A percentile compares a stretch with the other conserved stretches of the same genome.
phyloP scores from a whole-genome alignment of 768 basidiomycete species.

The Amanita thiersii region DNA sequence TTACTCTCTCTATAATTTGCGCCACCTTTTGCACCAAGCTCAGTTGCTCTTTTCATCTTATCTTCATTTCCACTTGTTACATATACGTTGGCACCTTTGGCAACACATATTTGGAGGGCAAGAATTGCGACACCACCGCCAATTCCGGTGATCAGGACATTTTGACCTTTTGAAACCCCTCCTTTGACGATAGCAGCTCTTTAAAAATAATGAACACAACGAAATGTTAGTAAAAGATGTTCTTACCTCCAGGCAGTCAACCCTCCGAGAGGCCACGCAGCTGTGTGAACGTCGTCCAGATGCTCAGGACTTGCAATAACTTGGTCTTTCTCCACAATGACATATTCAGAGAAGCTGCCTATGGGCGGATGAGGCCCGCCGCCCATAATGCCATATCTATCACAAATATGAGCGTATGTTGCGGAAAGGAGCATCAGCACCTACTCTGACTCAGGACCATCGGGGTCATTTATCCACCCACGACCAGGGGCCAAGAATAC shows the following conservation, averaged over 20 bases:
- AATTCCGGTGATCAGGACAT: slow-evolving; percentile 74
- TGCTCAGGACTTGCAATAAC: slow-evolving; percentile 61
- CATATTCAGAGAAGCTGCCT: slow-evolving; percentile 74
- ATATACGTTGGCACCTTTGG: slow-evolving; percentile 72
- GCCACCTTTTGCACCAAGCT: slow-evolving; percentile 71
- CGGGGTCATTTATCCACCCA: slow-evolving; percentile 64
- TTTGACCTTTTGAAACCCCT: slow-evolving; percentile 51
- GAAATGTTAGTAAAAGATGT: background rate
- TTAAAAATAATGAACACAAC: slow-evolving; percentile 5
- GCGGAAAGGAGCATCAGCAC: background rate
- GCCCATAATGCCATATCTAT: slow-evolving; percentile 63
- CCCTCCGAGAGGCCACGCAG: slow-evolving; percentile 73
- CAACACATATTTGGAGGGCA: slow-evolving; percentile 68
- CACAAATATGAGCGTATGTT: background rate
- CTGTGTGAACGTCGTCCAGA: slow-evolving; percentile 57
- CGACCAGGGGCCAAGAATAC: slow-evolving; percentile 73
- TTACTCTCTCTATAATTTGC: slow-evolving; percentile 62
- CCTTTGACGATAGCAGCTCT: slow-evolving; percentile 67
- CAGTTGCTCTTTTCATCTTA: slow-evolving; percentile 61
- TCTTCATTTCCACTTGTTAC: slow-evolving; percentile 66
- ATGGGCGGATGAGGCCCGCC: slow-evolving; percentile 41
- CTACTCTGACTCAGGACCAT: slow-evolving; percentile 59
- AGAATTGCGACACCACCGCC: slow-evolving; percentile 80
- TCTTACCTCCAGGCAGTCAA: slow-evolving; percentile 80
- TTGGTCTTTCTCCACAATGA: slow-evolving; percentile 63